These are phyloP conservation scores for Bretziella fagacearum DNA, from an alignment of 2,329 filamentous ascomycete species.

Conservation along the genomic window DNA sequence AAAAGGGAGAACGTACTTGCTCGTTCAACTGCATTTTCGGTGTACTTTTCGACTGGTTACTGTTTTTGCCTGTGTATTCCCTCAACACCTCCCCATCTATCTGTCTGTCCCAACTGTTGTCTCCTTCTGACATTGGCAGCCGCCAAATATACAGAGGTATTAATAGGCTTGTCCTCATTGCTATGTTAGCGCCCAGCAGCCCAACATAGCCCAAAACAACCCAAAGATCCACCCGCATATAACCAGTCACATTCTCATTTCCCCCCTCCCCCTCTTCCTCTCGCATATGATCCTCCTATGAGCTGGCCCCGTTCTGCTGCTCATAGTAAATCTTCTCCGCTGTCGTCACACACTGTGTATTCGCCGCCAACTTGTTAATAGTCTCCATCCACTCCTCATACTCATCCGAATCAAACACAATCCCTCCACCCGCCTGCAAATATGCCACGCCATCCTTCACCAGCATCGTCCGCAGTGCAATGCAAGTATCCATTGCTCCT, in stretches of 20 bases:
- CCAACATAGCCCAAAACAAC: background rate
- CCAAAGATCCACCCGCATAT: background rate
- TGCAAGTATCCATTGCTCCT: constrained; percentile 81
- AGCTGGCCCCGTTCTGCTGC: constrained; percentile 19
- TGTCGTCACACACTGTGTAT: constrained; percentile 71
- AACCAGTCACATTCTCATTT: no score
- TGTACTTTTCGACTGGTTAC: no score
- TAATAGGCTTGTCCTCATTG: no score
- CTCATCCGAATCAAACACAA: constrained; percentile 83
- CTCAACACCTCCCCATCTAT: no score
- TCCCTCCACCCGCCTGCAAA: constrained; percentile 74
- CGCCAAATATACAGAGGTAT: no score
- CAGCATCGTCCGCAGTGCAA: constrained; percentile 77
- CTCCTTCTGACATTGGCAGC: no score
- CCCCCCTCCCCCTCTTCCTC: background rate
- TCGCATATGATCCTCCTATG: background rate
- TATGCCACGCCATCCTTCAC: constrained; percentile 84
- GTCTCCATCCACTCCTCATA: constrained; percentile 92
- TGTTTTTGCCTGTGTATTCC: no score
- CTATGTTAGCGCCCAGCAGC: no score
- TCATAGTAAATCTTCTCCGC: constrained; percentile 52
- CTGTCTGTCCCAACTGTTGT: no score
- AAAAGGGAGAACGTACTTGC: no score
- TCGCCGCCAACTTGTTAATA: constrained; percentile 84
- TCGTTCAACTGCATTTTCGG: no score